Evolutionary conservation across 306 rosid species (phyloP), one percentile per base, ranked within the genome.

Genomic region (Vigna hirtella): DNA sequence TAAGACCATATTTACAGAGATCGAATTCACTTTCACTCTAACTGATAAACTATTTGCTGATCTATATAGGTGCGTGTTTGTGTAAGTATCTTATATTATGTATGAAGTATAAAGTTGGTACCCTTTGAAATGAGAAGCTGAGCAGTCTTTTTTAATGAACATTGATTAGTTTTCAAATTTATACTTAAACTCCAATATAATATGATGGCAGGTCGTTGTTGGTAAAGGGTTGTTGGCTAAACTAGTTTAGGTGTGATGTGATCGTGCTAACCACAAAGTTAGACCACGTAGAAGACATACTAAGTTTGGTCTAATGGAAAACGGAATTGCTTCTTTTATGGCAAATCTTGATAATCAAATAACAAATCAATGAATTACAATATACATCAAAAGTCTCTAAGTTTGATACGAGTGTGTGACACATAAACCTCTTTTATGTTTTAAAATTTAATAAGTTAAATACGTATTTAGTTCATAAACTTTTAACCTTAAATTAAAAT

Each of bases 181-280:
- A 14, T 63, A 38, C 43, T 62, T 55, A 42, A 45, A 70, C 8
- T 53, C 43, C 51, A 65, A 66, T 16, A 20, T 63, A 69, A 18
- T 59, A 18, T 78, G 76, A 85, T 85, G 83, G 72, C 53, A 72
- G 84, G 81, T 81, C 30, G 24, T 53, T 68, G 40, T 79, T 73
- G 72, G 81, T 82, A 43, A 63, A 78, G 77, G 80, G 67, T 84
- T 84, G 85, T 80, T 84, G 85, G 73, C 78, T 74, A 78, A 85
- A 81, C 80, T 62, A 68, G 88, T 78, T 73, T 78, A 77, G 81
- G 85, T 85, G 58, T 38, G 81, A 70, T 70, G 68, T 67, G 42
- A 70, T 79, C 81, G 55, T 79, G 75, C 53, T 79, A 83, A 83
- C 75, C 64, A 79, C 79, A 75, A 74, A 22, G 55, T 66, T 74